Evolutionary conservation across 352 stramenopile genomes (phyloP).

Genomic region (Pythium vanterpoolii): DNA sequence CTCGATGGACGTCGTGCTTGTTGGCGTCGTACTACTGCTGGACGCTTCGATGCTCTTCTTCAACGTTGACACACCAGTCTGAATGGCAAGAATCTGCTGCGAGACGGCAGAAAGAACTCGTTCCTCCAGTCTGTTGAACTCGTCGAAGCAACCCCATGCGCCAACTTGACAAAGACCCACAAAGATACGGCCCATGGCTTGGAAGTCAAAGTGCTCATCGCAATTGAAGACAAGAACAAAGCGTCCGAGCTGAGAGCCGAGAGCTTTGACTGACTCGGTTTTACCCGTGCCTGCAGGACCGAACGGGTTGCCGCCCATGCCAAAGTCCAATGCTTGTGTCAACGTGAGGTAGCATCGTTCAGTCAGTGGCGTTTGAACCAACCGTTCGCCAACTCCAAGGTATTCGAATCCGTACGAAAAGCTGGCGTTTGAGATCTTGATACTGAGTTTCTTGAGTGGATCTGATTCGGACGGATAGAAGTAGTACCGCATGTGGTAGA

Average conservation of each 20-base stretch:
- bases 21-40: constrained; percentile 22
- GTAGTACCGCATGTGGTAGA: constrained; percentile 99
- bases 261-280: constrained; percentile 99
- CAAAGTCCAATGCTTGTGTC: constrained; percentile 98
- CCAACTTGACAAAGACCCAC: constrained; percentile 99
- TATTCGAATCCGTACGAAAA: constrained; percentile 99
- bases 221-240: constrained; percentile 99
- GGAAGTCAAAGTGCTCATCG: constrained; percentile 99
- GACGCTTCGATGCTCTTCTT: constrained; percentile 55
- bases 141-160: constrained; percentile 99
- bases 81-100: constrained; percentile 99
- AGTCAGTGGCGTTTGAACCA: constrained; percentile 99
- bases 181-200: constrained; percentile 99
- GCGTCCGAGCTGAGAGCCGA: constrained; percentile 97
- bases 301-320: constrained; percentile 98
- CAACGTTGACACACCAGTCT: constrained; percentile 93
- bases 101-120: constrained; percentile 99
- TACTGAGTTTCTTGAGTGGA: constrained; percentile 91
- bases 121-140: constrained; percentile 99
- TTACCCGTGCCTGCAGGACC: constrained; percentile 99
- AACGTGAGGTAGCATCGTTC: constrained; percentile 99
- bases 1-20: constrained; percentile 80
- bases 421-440: constrained; percentile 97
- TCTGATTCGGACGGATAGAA: constrained; percentile 85
- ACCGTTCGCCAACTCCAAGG: constrained; percentile 97